Conservation (phyloP, 2,329 filamentous ascomycete genomes). For the Arachnomyces sp. region DNA sequence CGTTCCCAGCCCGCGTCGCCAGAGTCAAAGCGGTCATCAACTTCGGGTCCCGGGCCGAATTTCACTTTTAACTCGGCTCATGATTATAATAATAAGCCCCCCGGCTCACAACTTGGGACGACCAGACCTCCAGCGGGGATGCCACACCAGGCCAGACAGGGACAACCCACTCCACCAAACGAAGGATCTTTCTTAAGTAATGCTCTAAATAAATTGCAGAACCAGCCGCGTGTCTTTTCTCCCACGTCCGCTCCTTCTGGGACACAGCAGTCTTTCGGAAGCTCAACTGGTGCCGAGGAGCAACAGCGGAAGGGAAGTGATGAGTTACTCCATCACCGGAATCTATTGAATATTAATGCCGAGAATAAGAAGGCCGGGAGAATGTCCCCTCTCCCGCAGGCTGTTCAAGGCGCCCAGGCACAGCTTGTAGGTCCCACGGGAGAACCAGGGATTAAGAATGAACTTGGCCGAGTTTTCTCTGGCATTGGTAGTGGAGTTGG, state of each 20-base stretch:
- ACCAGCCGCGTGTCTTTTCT: slow-evolving; percentile 27
- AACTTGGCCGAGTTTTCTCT: slow-evolving; percentile 90
- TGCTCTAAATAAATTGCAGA: slow-evolving; percentile 21
- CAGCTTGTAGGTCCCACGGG: slow-evolving; percentile 70
- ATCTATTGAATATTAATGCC: slow-evolving; percentile 61
- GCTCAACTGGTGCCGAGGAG: slow-evolving; percentile 21
- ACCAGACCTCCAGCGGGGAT: slow-evolving; percentile 22
- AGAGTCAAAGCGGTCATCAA: slow-evolving; percentile 28
- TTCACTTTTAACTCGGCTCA: slow-evolving; percentile 36
- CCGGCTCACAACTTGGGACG: slow-evolving; percentile 31
- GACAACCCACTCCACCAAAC: slow-evolving; percentile 25
- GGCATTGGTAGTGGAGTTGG: slow-evolving; percentile 72
- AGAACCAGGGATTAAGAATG: slow-evolving; percentile 86
- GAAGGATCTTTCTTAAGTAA: slow-evolving; percentile 24
- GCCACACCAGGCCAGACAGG: slow-evolving; percentile 27
- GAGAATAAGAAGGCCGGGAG: slow-evolving; percentile 77
- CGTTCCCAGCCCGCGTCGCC: slow-evolving; percentile 33
- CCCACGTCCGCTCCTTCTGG: slow-evolving; percentile 27
- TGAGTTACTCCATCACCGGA: slow-evolving; percentile 55
- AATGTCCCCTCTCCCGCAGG: slow-evolving; percentile 81
- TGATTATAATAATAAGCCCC: slow-evolving; percentile 35
- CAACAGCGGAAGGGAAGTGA: slow-evolving; percentile 44
- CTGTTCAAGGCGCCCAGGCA: slow-evolving; percentile 83
- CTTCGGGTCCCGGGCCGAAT: slow-evolving; percentile 21
- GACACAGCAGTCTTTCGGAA: slow-evolving; percentile 20